Evolutionary conservation across 441 rosid species (phyloP).

Genomic region (Heliophila coronopifolia): DNA sequence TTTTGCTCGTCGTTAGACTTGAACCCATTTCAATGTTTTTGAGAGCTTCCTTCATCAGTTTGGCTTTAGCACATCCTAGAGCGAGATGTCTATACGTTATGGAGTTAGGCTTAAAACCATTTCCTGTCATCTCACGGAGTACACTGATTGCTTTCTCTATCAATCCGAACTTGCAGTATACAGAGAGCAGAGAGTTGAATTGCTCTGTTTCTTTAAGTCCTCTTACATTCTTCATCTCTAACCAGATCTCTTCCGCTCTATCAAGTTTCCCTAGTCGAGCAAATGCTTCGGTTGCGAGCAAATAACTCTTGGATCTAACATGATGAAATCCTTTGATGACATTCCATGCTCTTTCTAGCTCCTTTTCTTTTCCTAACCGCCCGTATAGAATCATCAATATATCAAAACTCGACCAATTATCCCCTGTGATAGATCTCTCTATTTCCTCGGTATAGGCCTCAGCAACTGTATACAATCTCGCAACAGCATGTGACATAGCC

Average conservation of each 20-base stretch:
- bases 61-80: constrained; percentile 71
- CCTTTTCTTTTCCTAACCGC: constrained; percentile 49
- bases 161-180: constrained; percentile 52
- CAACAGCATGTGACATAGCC: constrained; percentile 74
- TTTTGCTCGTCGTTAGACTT: constrained; percentile 38
- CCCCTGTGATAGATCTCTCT: constrained; percentile 56
- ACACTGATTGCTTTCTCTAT: constrained; percentile 54
- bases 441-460: constrained; percentile 70
- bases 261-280: constrained; percentile 47
- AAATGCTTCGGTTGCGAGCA: constrained; percentile 65
- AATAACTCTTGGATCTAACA: constrained; percentile 55
- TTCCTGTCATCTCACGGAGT: constrained; percentile 51
- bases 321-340: constrained; percentile 44
- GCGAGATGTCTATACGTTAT: constrained; percentile 76
- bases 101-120: constrained; percentile 59
- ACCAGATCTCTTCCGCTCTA: constrained; percentile 72
- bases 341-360: constrained; percentile 58
- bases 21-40: constrained; percentile 56
- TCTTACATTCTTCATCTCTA: constrained; percentile 51
- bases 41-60: constrained; percentile 50
- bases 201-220: constrained; percentile 56
- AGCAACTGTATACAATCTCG: constrained; percentile 64
- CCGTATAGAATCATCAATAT: constrained; percentile 69
- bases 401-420: constrained; percentile 82
- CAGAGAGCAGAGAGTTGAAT: constrained; percentile 63